Base-by-base conservation (phyloP, 768 basidiomycete genomes). In the Mycena leptocephala region DNA sequence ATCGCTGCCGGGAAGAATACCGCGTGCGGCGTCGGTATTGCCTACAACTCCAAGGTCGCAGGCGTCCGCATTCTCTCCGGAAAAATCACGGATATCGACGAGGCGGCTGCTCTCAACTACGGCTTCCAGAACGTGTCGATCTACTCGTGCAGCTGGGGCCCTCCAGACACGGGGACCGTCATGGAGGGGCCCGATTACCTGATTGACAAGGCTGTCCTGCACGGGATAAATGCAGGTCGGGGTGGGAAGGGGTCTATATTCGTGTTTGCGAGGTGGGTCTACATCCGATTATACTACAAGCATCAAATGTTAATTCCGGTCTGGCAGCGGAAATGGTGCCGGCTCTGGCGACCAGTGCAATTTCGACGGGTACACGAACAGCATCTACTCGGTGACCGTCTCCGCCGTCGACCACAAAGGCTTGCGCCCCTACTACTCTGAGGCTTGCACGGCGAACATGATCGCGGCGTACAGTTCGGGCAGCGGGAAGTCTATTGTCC, bases 301-400 rank as follows among this genome's bases (percentile, higher is more conserved):
- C 5, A 11, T 32, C 24, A 30, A 56, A 28, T 22, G 16, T 43
- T 24, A 62, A 39, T 56, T 56, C 35, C 35, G 56, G 10, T 39
- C 59, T 39, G 35, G 37, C 14, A 62, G 96, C 70, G 98, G 98
- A 0, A 99, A 99, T 82, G 98, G 98, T 5, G 98, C 97, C 28
- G 91, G 90, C 11, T 89, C 90, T 68, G 96, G 95, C 20, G 98
- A 99, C 82, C 97, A 99, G 84, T 99, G 98, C 89, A 99, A 99
- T 83, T 99, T 99, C 82, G 98, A 99, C 80, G 98, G 98, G 9
- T 99, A 99, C 83, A 99, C 98, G 22, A 99, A 99, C 83, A 96
- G 95, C 80, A 97, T 99, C 72, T 99, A 96, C 85, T 96, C 95
- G 5, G 93, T 99, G 55, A 99, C 98, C 0, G 96, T 99, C 33